phyloP scores from a whole-genome alignment of 179 eudicot genomes.

The Beta corolliflora region DNA sequence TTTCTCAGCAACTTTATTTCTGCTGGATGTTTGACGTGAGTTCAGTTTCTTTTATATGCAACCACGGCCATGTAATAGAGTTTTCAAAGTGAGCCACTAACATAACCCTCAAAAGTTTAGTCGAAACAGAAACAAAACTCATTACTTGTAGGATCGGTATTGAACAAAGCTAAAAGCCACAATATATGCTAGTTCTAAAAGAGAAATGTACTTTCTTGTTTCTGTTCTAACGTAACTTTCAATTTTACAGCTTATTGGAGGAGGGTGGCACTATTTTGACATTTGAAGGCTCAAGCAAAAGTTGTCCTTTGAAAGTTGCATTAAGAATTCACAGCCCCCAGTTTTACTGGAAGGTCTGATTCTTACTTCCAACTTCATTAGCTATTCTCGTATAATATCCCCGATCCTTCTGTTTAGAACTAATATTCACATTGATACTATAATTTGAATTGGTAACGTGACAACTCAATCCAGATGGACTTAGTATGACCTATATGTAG shows the following conservation, averaged over 20 bases:
- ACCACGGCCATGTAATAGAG: too few relatives aligned
- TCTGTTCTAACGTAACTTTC: background rate
- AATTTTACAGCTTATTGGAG: conserved; percentile 64
- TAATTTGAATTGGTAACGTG: background rate
- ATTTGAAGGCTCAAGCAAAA: conserved; percentile 60
- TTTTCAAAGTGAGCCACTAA: too few relatives aligned
- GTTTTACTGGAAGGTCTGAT: conserved; percentile 89
- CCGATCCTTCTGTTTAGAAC: background rate
- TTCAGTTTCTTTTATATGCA: conserved; percentile 6
- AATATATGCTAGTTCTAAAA: background rate
- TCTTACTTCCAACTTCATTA: background rate
- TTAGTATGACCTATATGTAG: background rate
- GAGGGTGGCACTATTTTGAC: conserved; percentile 78
- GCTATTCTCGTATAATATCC: background rate
- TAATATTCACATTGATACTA: background rate
- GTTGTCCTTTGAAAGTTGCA: conserved; percentile 50
- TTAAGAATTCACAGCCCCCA: conserved; percentile 73
- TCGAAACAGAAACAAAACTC: background rate
- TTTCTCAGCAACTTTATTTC: conserved; percentile 59
- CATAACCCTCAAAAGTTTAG: too few relatives aligned
- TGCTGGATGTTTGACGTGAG: conserved; percentile 82
- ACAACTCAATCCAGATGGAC: too few relatives aligned
- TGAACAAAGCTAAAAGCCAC: background rate
- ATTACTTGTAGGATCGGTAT: background rate
- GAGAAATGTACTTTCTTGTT: too few relatives aligned